phyloP scores from a whole-genome alignment of 768 basidiomycete species.

The Hygrocybe punicea region DNA sequence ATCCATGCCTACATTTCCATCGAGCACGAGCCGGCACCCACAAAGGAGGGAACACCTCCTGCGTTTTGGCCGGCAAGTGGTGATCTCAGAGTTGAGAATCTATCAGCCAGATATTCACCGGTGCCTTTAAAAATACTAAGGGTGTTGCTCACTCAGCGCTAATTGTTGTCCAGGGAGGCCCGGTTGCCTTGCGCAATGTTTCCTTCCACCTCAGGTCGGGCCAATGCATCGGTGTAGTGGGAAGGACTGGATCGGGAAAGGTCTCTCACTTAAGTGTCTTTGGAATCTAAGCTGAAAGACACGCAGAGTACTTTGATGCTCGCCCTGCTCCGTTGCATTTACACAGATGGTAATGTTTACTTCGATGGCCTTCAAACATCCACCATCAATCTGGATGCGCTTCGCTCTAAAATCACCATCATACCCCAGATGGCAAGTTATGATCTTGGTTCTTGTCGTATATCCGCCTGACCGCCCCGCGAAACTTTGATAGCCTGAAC shows the following conservation, averaged over 20 bases:
- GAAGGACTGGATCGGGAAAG: constrained; percentile 47
- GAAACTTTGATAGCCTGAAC: constrained; percentile 34
- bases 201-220: constrained; percentile 52
- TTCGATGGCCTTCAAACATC: constrained; percentile 53
- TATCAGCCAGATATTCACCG: constrained; percentile 56
- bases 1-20: constrained; percentile 63
- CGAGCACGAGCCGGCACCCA: constrained; percentile 51
- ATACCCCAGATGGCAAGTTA: constrained; percentile 47
- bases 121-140: neutral
- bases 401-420: constrained; percentile 59
- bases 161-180: constrained; percentile 31
- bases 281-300: neutral
- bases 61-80: constrained; percentile 67
- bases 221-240: constrained; percentile 54
- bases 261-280: constrained; percentile 15
- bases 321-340: constrained; percentile 55
- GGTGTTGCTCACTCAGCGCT: too few relatives aligned
- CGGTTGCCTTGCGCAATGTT: constrained; percentile 54
- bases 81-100: constrained; percentile 48
- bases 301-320: constrained; percentile 54
- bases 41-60: constrained; percentile 47
- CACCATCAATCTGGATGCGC: constrained; percentile 50
- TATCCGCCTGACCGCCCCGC: neutral
- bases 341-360: constrained; percentile 52
- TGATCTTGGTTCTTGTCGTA: neutral